phyloP scores from a whole-genome alignment of 176 grass and related monocot genomes.

The Oryza coarctata region DNA sequence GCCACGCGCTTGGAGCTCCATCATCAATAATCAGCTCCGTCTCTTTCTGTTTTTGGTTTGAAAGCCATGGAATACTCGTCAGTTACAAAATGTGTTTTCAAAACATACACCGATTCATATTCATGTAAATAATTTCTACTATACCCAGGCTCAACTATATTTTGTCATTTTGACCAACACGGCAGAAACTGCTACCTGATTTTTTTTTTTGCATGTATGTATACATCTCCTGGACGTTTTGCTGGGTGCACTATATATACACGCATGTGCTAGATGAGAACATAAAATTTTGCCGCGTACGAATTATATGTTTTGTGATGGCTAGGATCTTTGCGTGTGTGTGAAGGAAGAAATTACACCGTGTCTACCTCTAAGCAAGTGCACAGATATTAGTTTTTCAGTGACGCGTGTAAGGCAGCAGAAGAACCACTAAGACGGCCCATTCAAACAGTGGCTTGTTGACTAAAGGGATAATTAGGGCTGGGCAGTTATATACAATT shows the following conservation, averaged over 20 bases:
- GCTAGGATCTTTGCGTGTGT: neutral
- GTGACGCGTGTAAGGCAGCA: neutral
- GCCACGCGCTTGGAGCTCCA: constrained; percentile 13
- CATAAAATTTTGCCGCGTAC: neutral
- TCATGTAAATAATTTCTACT: neutral
- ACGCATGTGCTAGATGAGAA: neutral
- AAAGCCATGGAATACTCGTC: constrained; percentile 1
- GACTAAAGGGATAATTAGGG: neutral
- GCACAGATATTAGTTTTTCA: neutral
- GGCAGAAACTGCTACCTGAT: too few relatives aligned
- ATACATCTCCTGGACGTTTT: too few relatives aligned
- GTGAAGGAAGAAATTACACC: constrained; percentile 25
- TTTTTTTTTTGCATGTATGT: neutral
- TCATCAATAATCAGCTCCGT: neutral
- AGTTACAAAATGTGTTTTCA: neutral
- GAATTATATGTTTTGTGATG: neutral
- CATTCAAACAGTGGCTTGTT: constrained; percentile 1
- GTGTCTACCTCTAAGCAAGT: constrained; percentile 6
- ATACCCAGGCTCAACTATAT: too few relatives aligned
- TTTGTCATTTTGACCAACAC: too few relatives aligned
- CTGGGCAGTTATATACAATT: neutral
- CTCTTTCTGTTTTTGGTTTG: neutral
- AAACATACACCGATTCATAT: neutral
- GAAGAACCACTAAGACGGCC: neutral
- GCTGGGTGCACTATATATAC: too few relatives aligned